Base-by-base conservation (phyloP, 2,329 filamentous ascomycete species). In the Botrytis elliptica region DNA sequence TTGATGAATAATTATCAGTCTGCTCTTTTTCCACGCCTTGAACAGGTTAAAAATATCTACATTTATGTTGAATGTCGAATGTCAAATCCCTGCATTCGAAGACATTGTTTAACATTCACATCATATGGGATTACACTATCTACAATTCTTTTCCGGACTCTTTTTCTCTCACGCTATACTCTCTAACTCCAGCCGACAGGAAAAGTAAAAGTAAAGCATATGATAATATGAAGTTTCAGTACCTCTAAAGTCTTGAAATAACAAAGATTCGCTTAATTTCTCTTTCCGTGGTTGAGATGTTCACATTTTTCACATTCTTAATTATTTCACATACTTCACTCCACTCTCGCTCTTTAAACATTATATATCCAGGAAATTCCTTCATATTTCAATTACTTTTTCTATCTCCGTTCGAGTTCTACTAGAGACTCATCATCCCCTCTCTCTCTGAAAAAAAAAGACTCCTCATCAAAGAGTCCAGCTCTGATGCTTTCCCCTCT, bases 1-100 rank as follows among this genome's bases (percentile, higher is more conserved):
- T 7, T 1, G 49, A 55, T 8, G 4, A 14, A 7, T 0, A n/a
- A 2, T 55, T 0, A 55, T 20, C 9, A 0, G 25, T 22, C n/a
- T n/a, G 10, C 22, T 25, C 10, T 25, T n/a, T 52, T 52, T 14
- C 10, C 22, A n/a, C 10, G 22, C 4, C 4, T n/a, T n/a, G 22
- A 4, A 14, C 33, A 33, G 33, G 33, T 33, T 52, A 12, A 6
- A 4, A 6, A n/a, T n/a, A 12, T n/a, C 14, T 52, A n/a, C n/a
- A 16, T 55, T n/a, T 7, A 55, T 14, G 4, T 52, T 4, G 2
- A n/a, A n/a, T n/a, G 25, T n/a, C 10, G 0, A n/a, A n/a, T n/a
- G 25, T n/a, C 4, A 55, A 55, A 16, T 55, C 12, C 12, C 12
- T 55, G 25, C 49, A 52, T 25, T 25, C 22, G 22, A n/a, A 52